These are phyloP conservation scores for Fragaria ananassa DNA, from an alignment of 306 rosid genomes.

Conservation along the genomic window DNA sequence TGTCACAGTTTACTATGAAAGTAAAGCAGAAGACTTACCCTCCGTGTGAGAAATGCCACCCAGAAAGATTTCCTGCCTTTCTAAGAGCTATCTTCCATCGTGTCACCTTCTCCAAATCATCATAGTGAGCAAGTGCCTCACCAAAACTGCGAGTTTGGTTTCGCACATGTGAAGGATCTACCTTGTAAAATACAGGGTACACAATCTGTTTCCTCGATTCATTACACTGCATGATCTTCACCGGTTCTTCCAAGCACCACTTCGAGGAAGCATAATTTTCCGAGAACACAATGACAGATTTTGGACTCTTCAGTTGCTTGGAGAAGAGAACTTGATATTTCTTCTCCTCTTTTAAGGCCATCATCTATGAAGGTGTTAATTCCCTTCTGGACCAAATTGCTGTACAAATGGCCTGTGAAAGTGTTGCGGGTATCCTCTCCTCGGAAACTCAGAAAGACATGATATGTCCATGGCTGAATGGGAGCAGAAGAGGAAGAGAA, in stretches of 20 bases:
- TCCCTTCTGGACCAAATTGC: not conserved
- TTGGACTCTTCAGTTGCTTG: not conserved
- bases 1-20: not conserved
- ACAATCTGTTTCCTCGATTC: not conserved
- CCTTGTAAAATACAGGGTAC: not conserved
- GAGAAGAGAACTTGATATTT: not conserved
- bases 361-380: not conserved
- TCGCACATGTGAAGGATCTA: not conserved
- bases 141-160: not conserved
- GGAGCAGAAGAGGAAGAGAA: not conserved
- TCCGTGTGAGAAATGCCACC: not conserved
- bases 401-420: not conserved
- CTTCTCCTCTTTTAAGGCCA: not conserved
- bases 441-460: not conserved
- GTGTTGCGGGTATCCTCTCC: not conserved
- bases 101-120: not conserved
- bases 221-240: not conserved
- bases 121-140: not conserved
- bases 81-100: not conserved
- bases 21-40: not conserved
- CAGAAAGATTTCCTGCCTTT: not conserved
- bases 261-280: not conserved
- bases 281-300: not conserved
- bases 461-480: not conserved
- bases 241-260: not conserved